Conservation (phyloP, 768 basidiomycete genomes). For the Boletales sp. region DNA sequence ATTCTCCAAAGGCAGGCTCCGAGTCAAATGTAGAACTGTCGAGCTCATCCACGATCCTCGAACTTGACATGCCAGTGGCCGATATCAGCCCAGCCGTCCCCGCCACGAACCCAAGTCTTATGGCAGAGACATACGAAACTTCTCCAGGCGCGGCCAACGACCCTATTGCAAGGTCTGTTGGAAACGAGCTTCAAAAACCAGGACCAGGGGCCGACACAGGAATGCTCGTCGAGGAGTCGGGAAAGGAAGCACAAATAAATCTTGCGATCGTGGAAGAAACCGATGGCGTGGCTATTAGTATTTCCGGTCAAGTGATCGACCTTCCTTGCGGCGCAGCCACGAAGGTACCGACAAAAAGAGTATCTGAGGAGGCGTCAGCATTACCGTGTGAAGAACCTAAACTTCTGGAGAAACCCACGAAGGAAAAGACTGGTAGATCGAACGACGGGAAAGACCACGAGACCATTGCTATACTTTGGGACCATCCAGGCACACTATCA, state of each 20-base stretch:
- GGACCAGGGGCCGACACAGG: no score
- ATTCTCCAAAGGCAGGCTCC: background rate
- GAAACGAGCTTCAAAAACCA: no score
- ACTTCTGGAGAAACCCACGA: background rate
- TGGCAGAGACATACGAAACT: background rate
- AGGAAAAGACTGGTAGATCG: background rate
- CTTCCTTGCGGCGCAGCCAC: background rate
- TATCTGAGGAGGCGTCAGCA: background rate
- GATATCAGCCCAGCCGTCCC: background rate
- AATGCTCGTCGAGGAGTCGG: no score
- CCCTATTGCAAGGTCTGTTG: no score
- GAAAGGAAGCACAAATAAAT: no score
- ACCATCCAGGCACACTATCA: background rate
- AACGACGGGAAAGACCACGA: background rate
- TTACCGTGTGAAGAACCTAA: background rate
- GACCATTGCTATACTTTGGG: background rate
- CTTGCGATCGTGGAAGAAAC: background rate
- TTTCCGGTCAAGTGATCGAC: background rate
- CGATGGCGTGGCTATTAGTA: background rate
- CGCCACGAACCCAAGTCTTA: background rate
- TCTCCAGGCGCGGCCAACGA: background rate
- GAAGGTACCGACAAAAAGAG: background rate
- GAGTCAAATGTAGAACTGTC: background rate
- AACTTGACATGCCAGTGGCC: background rate
- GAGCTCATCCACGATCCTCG: background rate